A percentile compares a stretch with the other conserved stretches of the same genome.
phyloP scores from a whole-genome alignment of 805 yeast species.

The Candida railenensis region DNA sequence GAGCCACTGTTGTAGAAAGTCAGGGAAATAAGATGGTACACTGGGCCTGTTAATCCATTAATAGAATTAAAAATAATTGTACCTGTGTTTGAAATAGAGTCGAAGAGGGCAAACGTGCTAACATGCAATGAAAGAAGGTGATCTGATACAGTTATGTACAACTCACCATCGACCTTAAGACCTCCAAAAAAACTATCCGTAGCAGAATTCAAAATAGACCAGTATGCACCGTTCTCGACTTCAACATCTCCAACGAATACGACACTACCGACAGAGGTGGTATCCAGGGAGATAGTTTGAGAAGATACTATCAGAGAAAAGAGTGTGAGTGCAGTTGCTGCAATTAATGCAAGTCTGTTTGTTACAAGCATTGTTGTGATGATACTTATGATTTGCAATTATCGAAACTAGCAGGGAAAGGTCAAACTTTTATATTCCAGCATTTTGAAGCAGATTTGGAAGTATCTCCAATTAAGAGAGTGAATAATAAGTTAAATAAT shows the following conservation, averaged over 20 bases:
- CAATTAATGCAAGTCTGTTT: background rate
- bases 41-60: conserved; percentile 15
- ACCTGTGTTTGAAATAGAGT: conserved; percentile 16
- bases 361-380: background rate
- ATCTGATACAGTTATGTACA: conserved; percentile 20
- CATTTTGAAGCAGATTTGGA: background rate
- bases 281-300: conserved; percentile 3
- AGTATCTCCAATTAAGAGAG: background rate
- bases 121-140: conserved; percentile 15
- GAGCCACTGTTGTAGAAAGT: conserved; percentile 23
- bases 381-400: background rate
- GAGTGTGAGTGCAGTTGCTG: background rate
- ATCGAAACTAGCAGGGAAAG: background rate
- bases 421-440: background rate
- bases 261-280: background rate
- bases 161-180: conserved; percentile 20
- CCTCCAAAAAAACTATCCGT: conserved; percentile 20
- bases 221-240: conserved; percentile 21
- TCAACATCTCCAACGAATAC: conserved; percentile 3
- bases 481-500: background rate
- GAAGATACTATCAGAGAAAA: background rate
- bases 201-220: conserved; percentile 25
- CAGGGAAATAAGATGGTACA: conserved; percentile 14
- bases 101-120: conserved; percentile 12
- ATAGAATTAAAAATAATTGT: conserved; percentile 21